Conservation (phyloP, 202 grass and related monocot species). For the Brachypodium distachyon region DNA sequence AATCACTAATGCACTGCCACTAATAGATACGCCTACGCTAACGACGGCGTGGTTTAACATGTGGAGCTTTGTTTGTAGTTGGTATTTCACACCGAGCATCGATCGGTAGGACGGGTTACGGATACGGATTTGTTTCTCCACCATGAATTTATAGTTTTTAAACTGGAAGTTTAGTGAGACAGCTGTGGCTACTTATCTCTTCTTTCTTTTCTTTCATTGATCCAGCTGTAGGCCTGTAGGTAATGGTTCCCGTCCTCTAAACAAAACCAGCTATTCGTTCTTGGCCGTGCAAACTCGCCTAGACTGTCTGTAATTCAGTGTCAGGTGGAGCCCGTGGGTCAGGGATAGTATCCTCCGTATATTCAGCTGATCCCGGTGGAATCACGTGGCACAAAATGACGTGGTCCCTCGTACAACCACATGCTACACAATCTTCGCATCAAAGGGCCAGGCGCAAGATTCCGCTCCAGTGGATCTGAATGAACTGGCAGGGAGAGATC, state of each 20-base stretch:
- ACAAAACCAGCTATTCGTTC: too few relatives aligned
- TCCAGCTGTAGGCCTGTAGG: too few relatives aligned
- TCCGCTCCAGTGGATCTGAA: background rate
- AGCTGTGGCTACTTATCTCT: too few relatives aligned
- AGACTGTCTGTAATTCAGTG: too few relatives aligned
- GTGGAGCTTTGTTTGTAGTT: background rate
- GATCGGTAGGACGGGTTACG: too few relatives aligned
- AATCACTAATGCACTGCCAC: background rate
- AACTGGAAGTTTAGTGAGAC: too few relatives aligned
- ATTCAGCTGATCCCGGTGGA: background rate
- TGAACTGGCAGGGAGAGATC: background rate
- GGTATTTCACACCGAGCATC: background rate
- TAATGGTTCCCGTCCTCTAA: too few relatives aligned
- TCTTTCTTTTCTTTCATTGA: too few relatives aligned
- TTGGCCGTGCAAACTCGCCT: too few relatives aligned
- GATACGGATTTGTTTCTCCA: too few relatives aligned
- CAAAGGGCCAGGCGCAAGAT: background rate
- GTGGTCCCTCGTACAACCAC: background rate
- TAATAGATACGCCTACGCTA: background rate
- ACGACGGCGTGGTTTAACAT: background rate
- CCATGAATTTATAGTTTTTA: too few relatives aligned
- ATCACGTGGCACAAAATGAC: background rate
- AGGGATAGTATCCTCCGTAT: background rate
- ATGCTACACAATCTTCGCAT: too few relatives aligned
- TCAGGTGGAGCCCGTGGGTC: background rate